phyloP scores from a whole-genome alignment of 345 rosid species.

The Microcos paniculata region DNA sequence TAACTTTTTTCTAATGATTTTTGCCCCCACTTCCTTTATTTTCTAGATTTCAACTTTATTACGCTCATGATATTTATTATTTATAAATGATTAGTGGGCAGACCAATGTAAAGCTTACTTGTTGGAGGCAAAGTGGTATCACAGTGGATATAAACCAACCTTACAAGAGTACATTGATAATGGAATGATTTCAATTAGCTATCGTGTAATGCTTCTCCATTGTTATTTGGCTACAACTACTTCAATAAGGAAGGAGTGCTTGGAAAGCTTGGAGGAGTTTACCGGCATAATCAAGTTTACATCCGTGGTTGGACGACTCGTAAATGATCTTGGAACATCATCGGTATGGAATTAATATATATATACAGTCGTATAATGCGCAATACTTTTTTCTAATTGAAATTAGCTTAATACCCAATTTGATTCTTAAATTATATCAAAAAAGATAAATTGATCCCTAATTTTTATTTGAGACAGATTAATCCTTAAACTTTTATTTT shows the following conservation, averaged over 20 bases:
- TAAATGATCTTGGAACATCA: conserved; percentile 40
- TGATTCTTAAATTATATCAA: too few species aligned
- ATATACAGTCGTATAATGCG: too few species aligned
- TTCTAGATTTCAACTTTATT: not conserved
- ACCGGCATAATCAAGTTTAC: conserved; percentile 19
- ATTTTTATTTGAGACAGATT: too few species aligned
- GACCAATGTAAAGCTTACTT: conserved; percentile 34
- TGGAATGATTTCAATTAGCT: too few species aligned
- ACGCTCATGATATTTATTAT: not conserved
- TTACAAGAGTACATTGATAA: too few species aligned
- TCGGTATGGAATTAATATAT: conserved; percentile 34
- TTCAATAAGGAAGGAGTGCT: conserved; percentile 20
- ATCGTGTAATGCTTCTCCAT: conserved; percentile 25
- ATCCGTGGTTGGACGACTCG: conserved; percentile 33
- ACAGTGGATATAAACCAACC: too few species aligned
- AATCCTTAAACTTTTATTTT: too few species aligned
- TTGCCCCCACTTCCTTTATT: not conserved
- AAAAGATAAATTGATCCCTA: too few species aligned
- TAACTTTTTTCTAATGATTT: not conserved
- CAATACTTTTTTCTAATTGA: too few species aligned
- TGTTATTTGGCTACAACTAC: conserved; percentile 14
- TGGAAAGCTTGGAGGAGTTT: conserved; percentile 10
- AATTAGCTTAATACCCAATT: too few species aligned
- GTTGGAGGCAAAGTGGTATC: conserved; percentile 49
- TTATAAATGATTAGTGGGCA: conserved; percentile 32